phyloP scores from a whole-genome alignment of 2,329 filamentous ascomycete genomes.

The Fusarium sp. region DNA sequence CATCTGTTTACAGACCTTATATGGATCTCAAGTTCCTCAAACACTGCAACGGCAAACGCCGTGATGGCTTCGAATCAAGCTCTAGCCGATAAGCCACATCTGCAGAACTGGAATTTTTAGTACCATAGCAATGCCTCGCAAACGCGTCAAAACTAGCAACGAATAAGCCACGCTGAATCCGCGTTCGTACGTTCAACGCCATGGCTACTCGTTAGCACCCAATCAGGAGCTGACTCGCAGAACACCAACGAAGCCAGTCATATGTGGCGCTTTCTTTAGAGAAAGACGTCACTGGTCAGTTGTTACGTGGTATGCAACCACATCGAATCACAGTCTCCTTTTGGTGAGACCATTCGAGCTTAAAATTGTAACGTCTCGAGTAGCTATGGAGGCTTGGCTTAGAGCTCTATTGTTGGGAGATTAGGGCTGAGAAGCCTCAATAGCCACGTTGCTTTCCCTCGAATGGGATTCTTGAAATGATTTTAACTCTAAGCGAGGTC shows the following conservation, averaged over 20 bases:
- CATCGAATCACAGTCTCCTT: neutral
- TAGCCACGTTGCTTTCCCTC: neutral
- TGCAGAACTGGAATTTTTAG: neutral
- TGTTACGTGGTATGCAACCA: neutral
- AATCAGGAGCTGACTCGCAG: neutral
- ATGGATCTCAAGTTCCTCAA: neutral
- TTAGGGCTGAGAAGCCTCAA: neutral
- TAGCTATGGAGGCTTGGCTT: neutral
- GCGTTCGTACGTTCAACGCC: neutral
- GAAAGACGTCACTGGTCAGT: neutral
- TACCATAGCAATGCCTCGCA: neutral
- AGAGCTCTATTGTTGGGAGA: neutral
- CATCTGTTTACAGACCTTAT: neutral
- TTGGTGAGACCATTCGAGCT: neutral
- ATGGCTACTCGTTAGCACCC: neutral
- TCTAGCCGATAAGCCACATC: neutral
- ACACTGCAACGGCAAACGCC: neutral
- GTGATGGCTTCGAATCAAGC: neutral
- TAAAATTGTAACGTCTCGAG: slow-evolving; percentile 2
- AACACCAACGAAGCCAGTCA: neutral
- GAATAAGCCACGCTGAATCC: neutral
- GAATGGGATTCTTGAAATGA: neutral
- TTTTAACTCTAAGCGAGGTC: neutral
- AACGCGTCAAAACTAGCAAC: neutral
- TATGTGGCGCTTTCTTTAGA: neutral